These are phyloP conservation scores for Pseudohalonectria lignicola DNA, from an alignment of 2,329 filamentous ascomycete genomes.

Conservation along the genomic window DNA sequence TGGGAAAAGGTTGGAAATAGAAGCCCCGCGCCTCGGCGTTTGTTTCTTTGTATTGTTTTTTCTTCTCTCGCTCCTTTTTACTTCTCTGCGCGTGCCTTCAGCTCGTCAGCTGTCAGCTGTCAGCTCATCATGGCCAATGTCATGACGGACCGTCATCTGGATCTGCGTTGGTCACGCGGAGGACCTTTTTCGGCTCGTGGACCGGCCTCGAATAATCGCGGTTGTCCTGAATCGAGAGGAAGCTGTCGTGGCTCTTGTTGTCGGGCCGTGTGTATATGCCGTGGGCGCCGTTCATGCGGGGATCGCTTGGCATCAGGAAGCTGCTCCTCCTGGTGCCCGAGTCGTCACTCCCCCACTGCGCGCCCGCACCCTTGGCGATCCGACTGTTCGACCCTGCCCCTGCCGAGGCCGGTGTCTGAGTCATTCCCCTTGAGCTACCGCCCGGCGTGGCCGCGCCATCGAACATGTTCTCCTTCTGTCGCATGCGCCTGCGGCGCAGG, in stretches of 20 bases:
- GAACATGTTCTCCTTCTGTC: conserved; percentile 29
- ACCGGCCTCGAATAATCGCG: conserved; percentile 52
- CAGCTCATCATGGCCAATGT: no score
- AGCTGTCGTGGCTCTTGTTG: conserved; percentile 50
- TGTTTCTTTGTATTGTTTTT: no score
- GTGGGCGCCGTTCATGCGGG: conserved; percentile 50
- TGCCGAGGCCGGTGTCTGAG: conserved; percentile 27
- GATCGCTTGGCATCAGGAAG: conserved; percentile 47
- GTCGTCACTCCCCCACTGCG: conserved; percentile 21
- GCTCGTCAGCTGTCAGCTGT: no score
- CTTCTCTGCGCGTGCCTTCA: no score
- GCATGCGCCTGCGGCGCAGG: conserved; percentile 22
- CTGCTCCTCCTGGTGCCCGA: conserved; percentile 30
- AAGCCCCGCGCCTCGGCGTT: no score
- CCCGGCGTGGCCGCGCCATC: conserved; percentile 33
- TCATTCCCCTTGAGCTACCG: conserved; percentile 39
- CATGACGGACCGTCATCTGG: no score
- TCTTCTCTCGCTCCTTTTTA: no score
- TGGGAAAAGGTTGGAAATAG: neutral
- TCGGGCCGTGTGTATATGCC: conserved; percentile 41
- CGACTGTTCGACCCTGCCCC: conserved; percentile 16
- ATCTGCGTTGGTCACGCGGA: conserved; percentile 54
- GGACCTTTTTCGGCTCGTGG: conserved; percentile 37
- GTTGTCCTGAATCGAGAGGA: conserved; percentile 53
- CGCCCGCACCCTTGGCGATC: conserved; percentile 2